These are phyloP conservation scores for Ogataea kodamae DNA, from an alignment of 805 yeast genomes.

Conservation along the genomic window DNA sequence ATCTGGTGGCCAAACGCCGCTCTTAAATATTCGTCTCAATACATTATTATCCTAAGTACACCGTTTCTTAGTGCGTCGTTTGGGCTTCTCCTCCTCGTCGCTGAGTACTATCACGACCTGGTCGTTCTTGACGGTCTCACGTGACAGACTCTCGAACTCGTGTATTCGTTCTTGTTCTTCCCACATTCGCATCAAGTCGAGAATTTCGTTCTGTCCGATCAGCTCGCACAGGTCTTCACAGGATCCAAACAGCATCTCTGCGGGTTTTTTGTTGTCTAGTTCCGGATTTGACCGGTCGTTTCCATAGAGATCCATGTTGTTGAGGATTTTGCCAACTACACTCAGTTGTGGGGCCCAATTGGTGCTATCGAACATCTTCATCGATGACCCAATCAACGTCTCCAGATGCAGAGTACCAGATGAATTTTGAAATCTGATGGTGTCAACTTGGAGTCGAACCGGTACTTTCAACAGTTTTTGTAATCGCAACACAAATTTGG, in stretches of 20 bases:
- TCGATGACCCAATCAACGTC: conserved; percentile 18
- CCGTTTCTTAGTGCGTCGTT: neutral
- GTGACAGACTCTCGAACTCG: too few species aligned
- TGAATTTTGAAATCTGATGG: conserved; percentile 11
- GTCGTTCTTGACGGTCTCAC: conserved; percentile 13
- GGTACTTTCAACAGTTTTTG: conserved; percentile 6
- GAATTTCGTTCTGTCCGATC: conserved; percentile 13
- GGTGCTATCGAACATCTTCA: conserved; percentile 15
- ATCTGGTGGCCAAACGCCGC: conserved; percentile 29
- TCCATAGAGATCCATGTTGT: conserved; percentile 12
- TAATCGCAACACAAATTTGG: conserved; percentile 11
- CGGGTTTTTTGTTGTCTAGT: conserved; percentile 10
- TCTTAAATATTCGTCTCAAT: conserved; percentile 8
- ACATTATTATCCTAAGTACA: too few species aligned
- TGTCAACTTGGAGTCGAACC: conserved; percentile 12
- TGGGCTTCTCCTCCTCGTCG: conserved; percentile 3
- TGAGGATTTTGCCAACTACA: conserved; percentile 18
- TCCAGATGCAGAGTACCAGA: conserved; percentile 15
- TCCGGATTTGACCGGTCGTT: conserved; percentile 12
- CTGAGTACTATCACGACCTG: conserved; percentile 17
- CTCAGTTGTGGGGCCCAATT: conserved; percentile 21
- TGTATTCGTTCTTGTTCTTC: conserved; percentile 18
- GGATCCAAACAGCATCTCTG: conserved; percentile 14
- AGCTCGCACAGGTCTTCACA: conserved; percentile 11
- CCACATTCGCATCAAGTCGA: conserved; percentile 15